These are phyloP conservation scores for Cardamine chenopodiifolia DNA, from an alignment of 345 rosid genomes.

Conservation along the genomic window DNA sequence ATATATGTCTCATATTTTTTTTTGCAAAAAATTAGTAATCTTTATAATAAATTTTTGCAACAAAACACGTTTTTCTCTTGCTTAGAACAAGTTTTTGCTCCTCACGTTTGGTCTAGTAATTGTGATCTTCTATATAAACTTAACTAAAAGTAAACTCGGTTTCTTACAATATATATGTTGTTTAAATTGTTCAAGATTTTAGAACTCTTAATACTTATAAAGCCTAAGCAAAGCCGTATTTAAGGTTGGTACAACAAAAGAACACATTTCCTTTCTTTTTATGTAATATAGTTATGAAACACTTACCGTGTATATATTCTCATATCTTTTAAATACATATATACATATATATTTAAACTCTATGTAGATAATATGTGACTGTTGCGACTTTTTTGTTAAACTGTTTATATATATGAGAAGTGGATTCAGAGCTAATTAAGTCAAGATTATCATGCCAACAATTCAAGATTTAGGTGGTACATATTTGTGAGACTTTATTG, in stretches of 20 bases:
- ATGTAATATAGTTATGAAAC: neutral
- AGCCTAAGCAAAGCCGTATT: neutral
- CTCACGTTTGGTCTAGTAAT: neutral
- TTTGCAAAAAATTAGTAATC: no score
- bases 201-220: neutral
- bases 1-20: no score
- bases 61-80: no score
- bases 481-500: constrained; percentile 34
- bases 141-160: neutral
- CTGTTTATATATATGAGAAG: constrained; percentile 4
- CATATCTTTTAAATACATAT: neutral
- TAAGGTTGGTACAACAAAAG: neutral
- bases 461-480: constrained; percentile 40
- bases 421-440: constrained; percentile 35
- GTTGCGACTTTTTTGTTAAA: neutral
- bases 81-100: no score
- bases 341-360: neutral
- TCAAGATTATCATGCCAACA: constrained; percentile 65
- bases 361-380: neutral
- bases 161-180: neutral
- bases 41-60: no score
- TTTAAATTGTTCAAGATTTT: neutral
- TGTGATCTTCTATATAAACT: neutral
- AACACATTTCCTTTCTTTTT: neutral
- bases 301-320: neutral